Evolutionary conservation across 2,329 filamentous ascomycete species (phyloP).

Genomic region (Teratosphaeria nubilosa): DNA sequence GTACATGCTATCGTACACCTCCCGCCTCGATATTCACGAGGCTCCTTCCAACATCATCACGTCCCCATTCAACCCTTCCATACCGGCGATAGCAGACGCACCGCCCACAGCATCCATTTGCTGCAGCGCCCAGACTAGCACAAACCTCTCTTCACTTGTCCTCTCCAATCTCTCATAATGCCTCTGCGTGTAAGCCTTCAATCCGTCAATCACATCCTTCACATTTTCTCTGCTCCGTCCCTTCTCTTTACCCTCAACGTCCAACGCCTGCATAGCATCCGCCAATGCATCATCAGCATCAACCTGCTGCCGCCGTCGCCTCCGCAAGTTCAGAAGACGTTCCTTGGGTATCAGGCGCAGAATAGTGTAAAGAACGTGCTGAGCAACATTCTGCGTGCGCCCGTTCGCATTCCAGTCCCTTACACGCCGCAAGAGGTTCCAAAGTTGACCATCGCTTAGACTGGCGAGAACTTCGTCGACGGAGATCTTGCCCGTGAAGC

Average conservation of each 20-base stretch:
- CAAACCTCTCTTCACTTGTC: slow-evolving; percentile 83
- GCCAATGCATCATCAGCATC: slow-evolving; percentile 15
- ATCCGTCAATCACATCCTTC: slow-evolving; percentile 76
- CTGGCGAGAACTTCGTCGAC: slow-evolving; percentile 78
- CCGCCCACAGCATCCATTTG: slow-evolving; percentile 61
- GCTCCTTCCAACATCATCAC: slow-evolving; percentile 2
- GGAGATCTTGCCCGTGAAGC: slow-evolving; percentile 50
- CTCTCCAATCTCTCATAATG: slow-evolving; percentile 88
- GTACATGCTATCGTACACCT: no score
- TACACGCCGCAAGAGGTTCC: slow-evolving; percentile 66
- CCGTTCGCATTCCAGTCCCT: slow-evolving; percentile 98
- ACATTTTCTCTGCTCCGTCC: slow-evolving; percentile 49
- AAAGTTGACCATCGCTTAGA: slow-evolving; percentile 77
- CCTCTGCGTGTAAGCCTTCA: slow-evolving; percentile 82
- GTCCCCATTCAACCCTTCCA: slow-evolving; percentile 1
- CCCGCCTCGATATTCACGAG: neutral
- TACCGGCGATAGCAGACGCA: slow-evolving; percentile 3
- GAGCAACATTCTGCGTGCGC: slow-evolving; percentile 71
- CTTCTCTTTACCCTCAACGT: slow-evolving; percentile 20
- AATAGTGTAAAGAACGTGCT: slow-evolving; percentile 71
- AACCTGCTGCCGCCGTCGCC: slow-evolving; percentile 17
- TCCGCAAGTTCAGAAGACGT: slow-evolving; percentile 49
- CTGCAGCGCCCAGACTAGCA: slow-evolving; percentile 83
- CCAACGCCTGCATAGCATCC: slow-evolving; percentile 14
- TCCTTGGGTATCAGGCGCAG: slow-evolving; percentile 72